phyloP scores from a whole-genome alignment of 108 stramenopile species.

The Fistulifera pelliculosa region DNA sequence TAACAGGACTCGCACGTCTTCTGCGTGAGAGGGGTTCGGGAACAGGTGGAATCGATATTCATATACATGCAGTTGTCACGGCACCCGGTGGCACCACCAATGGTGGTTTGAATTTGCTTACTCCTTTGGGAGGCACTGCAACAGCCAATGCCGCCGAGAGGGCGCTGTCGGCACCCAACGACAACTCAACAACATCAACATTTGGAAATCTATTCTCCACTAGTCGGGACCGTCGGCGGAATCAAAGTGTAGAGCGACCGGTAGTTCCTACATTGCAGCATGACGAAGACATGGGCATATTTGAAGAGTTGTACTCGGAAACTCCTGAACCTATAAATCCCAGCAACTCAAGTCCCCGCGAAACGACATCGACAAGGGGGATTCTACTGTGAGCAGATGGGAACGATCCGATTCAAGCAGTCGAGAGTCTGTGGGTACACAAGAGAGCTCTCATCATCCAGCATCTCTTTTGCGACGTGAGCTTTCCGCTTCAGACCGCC shows the following conservation, averaged over 20 bases:
- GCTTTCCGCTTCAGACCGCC: no score
- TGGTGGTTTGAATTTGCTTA: constrained; percentile 17
- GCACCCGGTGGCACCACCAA: constrained; percentile 39
- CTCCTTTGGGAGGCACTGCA: background rate
- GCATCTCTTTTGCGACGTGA: no score
- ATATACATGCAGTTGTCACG: constrained; percentile 85
- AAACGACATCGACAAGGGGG: no score
- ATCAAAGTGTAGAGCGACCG: background rate
- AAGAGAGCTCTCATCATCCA: no score
- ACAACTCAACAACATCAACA: background rate
- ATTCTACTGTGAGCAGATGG: no score
- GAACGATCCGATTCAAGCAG: no score
- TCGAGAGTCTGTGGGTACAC: no score
- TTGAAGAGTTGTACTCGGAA: constrained; percentile 76
- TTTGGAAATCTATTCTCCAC: background rate
- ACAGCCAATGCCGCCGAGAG: background rate
- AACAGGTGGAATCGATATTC: constrained; percentile 75
- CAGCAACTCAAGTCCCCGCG: constrained; percentile 12
- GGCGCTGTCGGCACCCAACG: background rate
- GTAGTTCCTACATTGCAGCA: no score
- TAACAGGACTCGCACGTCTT: constrained; percentile 26
- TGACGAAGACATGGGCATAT: constrained; percentile 46
- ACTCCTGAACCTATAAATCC: constrained; percentile 60
- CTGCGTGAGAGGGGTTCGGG: constrained; percentile 24
- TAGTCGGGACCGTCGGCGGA: background rate